Conservation (phyloP, 2,329 filamentous ascomycete genomes). For the Domatiomyces catenatus region DNA sequence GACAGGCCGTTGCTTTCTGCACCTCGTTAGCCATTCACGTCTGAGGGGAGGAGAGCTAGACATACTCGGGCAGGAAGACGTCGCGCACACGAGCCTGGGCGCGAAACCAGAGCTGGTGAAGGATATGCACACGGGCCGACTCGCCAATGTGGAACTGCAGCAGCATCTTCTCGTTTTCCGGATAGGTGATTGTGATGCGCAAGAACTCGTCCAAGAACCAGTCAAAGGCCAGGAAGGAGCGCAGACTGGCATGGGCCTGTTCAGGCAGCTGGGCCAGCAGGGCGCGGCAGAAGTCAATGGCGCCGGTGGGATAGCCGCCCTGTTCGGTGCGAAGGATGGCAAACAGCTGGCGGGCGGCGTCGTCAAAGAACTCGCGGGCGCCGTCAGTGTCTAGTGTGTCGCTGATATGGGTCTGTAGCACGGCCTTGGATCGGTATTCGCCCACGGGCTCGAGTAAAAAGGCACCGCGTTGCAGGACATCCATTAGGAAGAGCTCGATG, state of each 20-base stretch:
- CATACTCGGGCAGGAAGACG: slow-evolving; percentile 54
- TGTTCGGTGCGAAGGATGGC: slow-evolving; percentile 69
- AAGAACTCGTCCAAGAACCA: slow-evolving; percentile 89
- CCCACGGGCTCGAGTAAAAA: slow-evolving; percentile 78
- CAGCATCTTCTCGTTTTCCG: slow-evolving; percentile 58
- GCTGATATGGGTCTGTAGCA: slow-evolving; percentile 35
- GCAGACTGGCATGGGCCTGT: slow-evolving; percentile 56
- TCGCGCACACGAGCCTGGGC: slow-evolving; percentile 68
- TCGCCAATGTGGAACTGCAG: slow-evolving; percentile 85
- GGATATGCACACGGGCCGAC: slow-evolving; percentile 63
- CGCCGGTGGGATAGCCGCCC: slow-evolving; percentile 72
- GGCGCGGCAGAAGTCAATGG: slow-evolving; percentile 69
- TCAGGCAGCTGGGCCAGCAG: slow-evolving; percentile 59
- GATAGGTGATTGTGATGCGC: slow-evolving; percentile 68
- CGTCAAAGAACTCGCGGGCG: slow-evolving; percentile 76
- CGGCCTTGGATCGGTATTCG: slow-evolving; percentile 48
- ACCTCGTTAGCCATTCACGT: slow-evolving; percentile 16
- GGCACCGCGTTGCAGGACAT: slow-evolving; percentile 79
- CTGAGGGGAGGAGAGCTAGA: slow-evolving; percentile 14
- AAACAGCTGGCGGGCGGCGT: slow-evolving; percentile 66
- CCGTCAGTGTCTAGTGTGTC: slow-evolving; percentile 62
- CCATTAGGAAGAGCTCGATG: slow-evolving; percentile 89
- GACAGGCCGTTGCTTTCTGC: slow-evolving; percentile 2
- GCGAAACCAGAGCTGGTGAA: slow-evolving; percentile 61
- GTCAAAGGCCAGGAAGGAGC: slow-evolving; percentile 71